Evolutionary conservation across 2,329 filamentous ascomycete species (phyloP).

Genomic region (Aspergillus hiratsukae): DNA sequence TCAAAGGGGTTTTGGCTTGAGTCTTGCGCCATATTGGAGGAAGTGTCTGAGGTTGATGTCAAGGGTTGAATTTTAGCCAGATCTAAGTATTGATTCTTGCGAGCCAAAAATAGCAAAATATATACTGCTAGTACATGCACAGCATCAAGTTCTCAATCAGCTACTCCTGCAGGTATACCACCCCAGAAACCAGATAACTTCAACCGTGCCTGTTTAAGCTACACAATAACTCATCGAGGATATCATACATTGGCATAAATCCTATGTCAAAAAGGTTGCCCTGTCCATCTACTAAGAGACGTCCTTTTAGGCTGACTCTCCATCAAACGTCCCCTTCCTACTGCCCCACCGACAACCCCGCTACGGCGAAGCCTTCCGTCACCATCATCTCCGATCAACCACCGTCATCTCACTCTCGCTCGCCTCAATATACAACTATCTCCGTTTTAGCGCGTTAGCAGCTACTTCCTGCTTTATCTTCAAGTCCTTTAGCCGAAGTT

Average conservation of each 20-base stretch:
- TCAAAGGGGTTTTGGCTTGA: slow-evolving; percentile 63
- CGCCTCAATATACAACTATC: slow-evolving; percentile 7
- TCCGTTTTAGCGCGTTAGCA: background rate
- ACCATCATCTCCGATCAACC: slow-evolving; percentile 11
- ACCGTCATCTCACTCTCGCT: slow-evolving; percentile 10
- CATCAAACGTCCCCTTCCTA: background rate
- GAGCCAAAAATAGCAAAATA: background rate
- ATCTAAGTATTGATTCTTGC: background rate
- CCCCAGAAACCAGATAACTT: background rate
- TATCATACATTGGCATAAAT: background rate
- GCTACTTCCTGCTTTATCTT: background rate
- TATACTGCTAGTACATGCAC: background rate
- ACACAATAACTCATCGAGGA: background rate
- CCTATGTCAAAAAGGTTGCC: background rate
- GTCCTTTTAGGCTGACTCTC: background rate
- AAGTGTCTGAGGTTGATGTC: background rate
- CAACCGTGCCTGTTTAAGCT: background rate
- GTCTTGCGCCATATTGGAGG: background rate
- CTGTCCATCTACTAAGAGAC: background rate
- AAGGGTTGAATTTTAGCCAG: background rate
- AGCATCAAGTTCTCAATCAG: background rate
- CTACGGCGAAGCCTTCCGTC: slow-evolving; percentile 25
- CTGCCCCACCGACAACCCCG: slow-evolving; percentile 30
- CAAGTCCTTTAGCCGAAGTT: background rate
- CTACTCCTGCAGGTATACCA: background rate